Evolutionary conservation across 768 basidiomycete genomes (phyloP).

Genomic region (Calvatia gigantea): DNA sequence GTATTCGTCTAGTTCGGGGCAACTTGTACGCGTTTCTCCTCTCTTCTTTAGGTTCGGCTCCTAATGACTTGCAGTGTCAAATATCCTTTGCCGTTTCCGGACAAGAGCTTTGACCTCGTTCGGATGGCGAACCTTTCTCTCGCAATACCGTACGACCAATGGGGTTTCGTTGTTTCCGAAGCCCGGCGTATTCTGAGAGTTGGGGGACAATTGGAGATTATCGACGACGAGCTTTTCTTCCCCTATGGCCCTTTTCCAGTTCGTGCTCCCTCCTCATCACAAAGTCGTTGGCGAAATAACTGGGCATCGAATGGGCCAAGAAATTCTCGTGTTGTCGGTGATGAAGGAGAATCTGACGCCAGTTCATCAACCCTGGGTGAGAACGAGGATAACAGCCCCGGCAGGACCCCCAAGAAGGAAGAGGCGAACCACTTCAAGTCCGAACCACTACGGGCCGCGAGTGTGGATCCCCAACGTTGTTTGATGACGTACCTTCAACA

Average conservation of each 20-base stretch:
- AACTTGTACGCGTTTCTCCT: slow-evolving; percentile 57
- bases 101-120: slow-evolving; percentile 65
- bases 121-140: slow-evolving; percentile 68
- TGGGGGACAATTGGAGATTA: slow-evolving; percentile 66
- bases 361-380: not conserved
- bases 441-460: not conserved
- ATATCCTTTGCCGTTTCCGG: slow-evolving; percentile 56
- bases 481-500: slow-evolving; percentile 34
- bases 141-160: slow-evolving; percentile 56
- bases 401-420: not conserved
- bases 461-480: slow-evolving; percentile 11
- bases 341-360: not conserved
- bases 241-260: slow-evolving; percentile 40
- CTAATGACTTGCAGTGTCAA: slow-evolving; percentile 38
- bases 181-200: slow-evolving; percentile 55
- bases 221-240: slow-evolving; percentile 70
- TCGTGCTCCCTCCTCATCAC: not conserved
- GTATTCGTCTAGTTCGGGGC: slow-evolving; percentile 51
- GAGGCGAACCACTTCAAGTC: not conserved
- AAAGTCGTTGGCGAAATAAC: not conserved
- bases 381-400: not conserved
- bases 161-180: slow-evolving; percentile 60
- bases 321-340: not conserved
- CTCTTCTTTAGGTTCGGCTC: not conserved
- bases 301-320: not conserved